Conservation (phyloP, 2,329 filamentous ascomycete genomes). For the Beauveria sp. region DNA sequence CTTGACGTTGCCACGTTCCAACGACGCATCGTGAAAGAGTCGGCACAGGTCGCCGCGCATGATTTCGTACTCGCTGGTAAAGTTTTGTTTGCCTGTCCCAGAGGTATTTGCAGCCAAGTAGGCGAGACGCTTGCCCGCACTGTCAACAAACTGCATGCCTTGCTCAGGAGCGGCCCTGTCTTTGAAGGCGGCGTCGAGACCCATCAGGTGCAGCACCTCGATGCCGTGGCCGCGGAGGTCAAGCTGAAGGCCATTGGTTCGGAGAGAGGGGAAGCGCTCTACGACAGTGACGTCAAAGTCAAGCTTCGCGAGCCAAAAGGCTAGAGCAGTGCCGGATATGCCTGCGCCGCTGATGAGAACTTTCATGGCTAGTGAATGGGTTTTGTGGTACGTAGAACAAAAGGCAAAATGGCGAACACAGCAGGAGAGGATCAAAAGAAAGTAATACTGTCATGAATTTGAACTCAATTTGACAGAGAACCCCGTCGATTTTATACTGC, state of each 20-base stretch:
- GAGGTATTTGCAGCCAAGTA: conserved; percentile 27
- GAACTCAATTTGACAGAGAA: neutral
- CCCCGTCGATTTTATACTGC: neutral
- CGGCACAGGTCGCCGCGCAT: conserved; percentile 43
- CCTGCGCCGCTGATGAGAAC: conserved; percentile 28
- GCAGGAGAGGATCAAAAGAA: neutral
- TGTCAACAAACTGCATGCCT: conserved; percentile 37
- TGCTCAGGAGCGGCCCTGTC: conserved; percentile 36
- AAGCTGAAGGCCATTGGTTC: conserved; percentile 42
- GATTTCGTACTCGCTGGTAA: conserved; percentile 46
- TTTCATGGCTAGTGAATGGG: conserved; percentile 9
- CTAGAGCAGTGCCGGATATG: conserved; percentile 35
- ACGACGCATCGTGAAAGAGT: conserved; percentile 31
- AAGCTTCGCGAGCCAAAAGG: conserved; percentile 37
- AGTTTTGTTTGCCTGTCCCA: conserved; percentile 22
- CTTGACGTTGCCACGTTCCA: conserved; percentile 14
- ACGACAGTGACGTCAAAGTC: conserved; percentile 34
- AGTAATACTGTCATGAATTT: neutral
- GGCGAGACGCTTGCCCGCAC: conserved; percentile 28
- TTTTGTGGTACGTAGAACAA: neutral
- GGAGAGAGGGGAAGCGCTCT: conserved; percentile 32
- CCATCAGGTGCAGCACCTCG: conserved; percentile 43
- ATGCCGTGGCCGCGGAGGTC: conserved; percentile 46
- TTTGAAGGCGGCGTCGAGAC: conserved; percentile 36
- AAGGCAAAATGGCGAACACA: neutral